Evolutionary conservation across 352 stramenopile species (phyloP), one percentile per base, ranked within the genome.

Genomic region (Pythium dissimile): DNA sequence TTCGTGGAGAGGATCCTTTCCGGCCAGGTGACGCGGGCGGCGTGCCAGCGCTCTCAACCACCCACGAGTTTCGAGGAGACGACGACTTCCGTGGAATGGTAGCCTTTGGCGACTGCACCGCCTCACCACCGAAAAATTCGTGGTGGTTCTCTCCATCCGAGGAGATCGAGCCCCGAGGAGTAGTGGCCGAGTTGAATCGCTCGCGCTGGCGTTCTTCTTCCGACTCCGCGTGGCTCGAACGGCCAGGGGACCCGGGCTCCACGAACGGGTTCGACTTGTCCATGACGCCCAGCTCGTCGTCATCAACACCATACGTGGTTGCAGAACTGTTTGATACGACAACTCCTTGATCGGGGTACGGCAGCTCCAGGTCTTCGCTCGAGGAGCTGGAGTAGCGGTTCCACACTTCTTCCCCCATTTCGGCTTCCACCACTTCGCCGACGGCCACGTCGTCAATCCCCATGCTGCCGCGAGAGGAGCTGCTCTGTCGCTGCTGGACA

Each of bases 331-430:
- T 30, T 2, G 31, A 6, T 21, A 16, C 39, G 8, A 54, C 43
- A 16, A 48, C 24, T 6, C 35, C 23, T 18, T 56, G 21, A 6
- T 67, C 59, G 13, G 53, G 39, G 41, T 56, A 62, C 26, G 61
- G 46, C n/a, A 61, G 15, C 9, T 62, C n/a, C 9, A 59, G 35
- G 13, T 55, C 61, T 54, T 63, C 61, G 28, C 53, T 68, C 8
- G 61, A 68, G n/a, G 61, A 63, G 47, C 52, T 62, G 16, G 59
- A 46, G 59, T 67, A 67, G 11, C 59, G 44, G 31, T 60, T 62
- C 59, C 59, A 67, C 15, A 62, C 52, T n/a, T 62, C 52, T 12
- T 57, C 18, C 6, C 5, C 26, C 4, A n/a, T 24, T 6, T 30
- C 54, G 3, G 16, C 43, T 24, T 30, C 26, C 5, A n/a, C 34